Evolutionary conservation across 78 protist species (phyloP).

Genomic region (Dictyostelium capitatum): DNA sequence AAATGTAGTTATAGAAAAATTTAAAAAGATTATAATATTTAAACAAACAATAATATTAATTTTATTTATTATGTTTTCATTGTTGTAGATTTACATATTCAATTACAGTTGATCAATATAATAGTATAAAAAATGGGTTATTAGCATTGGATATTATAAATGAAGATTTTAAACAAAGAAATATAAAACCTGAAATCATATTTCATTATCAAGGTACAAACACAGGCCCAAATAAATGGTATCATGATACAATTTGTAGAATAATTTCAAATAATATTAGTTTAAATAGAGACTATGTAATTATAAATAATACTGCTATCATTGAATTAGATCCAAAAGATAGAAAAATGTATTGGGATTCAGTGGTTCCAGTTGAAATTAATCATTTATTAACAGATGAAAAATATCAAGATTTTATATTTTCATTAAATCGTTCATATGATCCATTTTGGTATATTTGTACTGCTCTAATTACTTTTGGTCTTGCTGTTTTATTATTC

Average conservation of each 20-base stretch:
- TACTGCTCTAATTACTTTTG: background rate
- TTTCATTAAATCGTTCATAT: conserved; percentile 8
- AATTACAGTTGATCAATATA: background rate
- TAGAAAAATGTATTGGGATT: background rate
- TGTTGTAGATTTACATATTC: background rate
- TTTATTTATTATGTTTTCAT: too few relatives aligned
- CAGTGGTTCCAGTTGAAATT: background rate
- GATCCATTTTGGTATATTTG: conserved; percentile 7
- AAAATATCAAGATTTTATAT: conserved; percentile 8
- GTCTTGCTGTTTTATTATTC: background rate
- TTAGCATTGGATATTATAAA: background rate
- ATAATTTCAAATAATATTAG: conserved; percentile 10
- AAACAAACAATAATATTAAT: background rate
- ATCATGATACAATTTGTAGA: background rate
- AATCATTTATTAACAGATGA: background rate
- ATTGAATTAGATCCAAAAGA: background rate
- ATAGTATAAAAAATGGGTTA: background rate
- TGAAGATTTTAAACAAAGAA: background rate
- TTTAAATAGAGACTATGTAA: background rate
- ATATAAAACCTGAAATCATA: background rate
- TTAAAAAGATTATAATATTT: background rate
- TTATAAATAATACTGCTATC: background rate
- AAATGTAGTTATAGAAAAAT: background rate
- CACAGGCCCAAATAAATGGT: background rate
- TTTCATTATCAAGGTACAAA: conserved; percentile 1